A percentile compares a stretch with the other conserved stretches of the same genome.
Conservation (phyloP, 495 filamentous ascomycete species). For the Penicillium coprophilum region DNA sequence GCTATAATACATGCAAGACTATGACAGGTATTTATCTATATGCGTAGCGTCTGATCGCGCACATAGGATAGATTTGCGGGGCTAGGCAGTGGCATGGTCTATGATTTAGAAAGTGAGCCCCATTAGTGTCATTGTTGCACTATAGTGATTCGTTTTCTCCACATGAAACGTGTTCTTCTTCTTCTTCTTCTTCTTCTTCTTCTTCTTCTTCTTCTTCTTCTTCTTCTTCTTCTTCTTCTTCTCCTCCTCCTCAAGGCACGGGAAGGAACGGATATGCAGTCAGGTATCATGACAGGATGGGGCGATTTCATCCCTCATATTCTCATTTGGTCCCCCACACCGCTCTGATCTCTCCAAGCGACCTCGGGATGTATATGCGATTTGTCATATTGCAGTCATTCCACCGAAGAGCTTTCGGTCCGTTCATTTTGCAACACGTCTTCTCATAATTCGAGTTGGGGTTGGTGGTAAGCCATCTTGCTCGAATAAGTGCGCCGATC, state of each 20-base stretch:
- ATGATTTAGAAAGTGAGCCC: neutral
- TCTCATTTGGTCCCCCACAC: neutral
- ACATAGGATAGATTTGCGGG: neutral
- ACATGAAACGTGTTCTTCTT: neutral
- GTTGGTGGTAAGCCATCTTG: neutral
- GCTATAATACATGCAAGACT: no score
- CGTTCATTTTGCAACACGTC: neutral
- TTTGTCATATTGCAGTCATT: neutral
- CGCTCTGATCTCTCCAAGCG: neutral
- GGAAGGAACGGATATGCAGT: neutral
- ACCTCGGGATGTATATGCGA: neutral
- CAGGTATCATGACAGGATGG: neutral
- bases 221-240: neutral
- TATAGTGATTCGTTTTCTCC: neutral
- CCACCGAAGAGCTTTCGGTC: neutral
- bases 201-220: neutral
- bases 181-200: neutral
- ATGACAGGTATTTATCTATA: neutral
- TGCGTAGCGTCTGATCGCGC: neutral
- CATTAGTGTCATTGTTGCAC: neutral
- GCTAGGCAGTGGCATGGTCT: neutral
- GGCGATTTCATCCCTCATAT: neutral
- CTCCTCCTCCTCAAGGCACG: neutral
- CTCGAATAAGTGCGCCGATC: neutral
- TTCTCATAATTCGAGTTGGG: neutral